Conservation (phyloP, 2,329 filamentous ascomycete species). For the Fusarium bulbicola region DNA sequence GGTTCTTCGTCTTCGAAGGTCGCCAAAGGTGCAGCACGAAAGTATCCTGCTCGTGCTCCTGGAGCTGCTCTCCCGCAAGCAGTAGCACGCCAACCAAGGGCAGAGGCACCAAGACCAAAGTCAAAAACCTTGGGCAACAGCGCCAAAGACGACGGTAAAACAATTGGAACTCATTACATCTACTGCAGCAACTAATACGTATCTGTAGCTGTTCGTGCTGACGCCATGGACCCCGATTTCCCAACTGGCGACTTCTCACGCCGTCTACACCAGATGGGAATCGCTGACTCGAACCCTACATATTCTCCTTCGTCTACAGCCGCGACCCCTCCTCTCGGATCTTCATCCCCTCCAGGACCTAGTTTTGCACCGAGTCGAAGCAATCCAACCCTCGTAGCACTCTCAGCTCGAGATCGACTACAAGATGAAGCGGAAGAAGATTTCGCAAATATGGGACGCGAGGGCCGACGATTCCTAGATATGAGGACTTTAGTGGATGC, state of each 20-base stretch:
- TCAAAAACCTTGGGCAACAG: conserved; percentile 20
- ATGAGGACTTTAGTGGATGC: conserved; percentile 58
- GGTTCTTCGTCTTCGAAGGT: conserved; percentile 59
- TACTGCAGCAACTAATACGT: conserved; percentile 12
- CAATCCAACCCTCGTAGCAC: conserved; percentile 59
- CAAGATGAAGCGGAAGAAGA: conserved; percentile 57
- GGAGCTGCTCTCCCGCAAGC: conserved; percentile 35
- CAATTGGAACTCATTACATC: neutral
- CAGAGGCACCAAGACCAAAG: conserved; percentile 17
- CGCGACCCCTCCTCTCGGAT: conserved; percentile 26
- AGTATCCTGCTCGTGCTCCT: conserved; percentile 54
- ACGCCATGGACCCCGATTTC: conserved; percentile 54
- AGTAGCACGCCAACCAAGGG: conserved; percentile 26
- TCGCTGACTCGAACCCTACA: conserved; percentile 63
- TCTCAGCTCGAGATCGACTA: conserved; percentile 58
- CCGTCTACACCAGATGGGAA: conserved; percentile 64
- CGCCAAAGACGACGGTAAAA: conserved; percentile 35
- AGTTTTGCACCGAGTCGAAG: conserved; percentile 44
- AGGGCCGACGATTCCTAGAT: conserved; percentile 57
- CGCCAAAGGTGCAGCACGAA: conserved; percentile 51
- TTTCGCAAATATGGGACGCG: conserved; percentile 51
- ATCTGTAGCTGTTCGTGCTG: conserved; percentile 50
- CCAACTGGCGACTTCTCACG: conserved; percentile 57
- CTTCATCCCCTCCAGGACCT: conserved; percentile 37
- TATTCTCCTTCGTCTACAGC: conserved; percentile 62